Evolutionary conservation across 2,329 filamentous ascomycete genomes (phyloP), one percentile per base, ranked within the genome.

Genomic region (Lojkania enalia): DNA sequence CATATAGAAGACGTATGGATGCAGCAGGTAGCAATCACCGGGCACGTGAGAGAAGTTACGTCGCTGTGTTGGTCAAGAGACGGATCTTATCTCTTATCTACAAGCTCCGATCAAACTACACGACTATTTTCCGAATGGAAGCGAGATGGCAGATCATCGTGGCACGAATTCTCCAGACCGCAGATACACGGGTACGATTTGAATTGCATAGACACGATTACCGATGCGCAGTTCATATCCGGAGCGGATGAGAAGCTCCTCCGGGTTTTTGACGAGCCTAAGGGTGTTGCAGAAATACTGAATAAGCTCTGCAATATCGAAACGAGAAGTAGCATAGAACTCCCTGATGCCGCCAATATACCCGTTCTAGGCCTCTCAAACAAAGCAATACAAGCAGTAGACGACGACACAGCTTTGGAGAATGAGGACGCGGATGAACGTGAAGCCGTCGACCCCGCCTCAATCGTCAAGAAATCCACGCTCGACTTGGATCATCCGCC

Each of bases 181-280:
- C 94, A 99, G 67, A 99, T 99, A 54, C 94, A 99, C 67, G 94
- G 94, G 27, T 99, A 99, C 68, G 92, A 99, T 67, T 79, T 99
- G 42, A 99, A 97, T 74, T 97, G 94, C 68, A 85, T 97, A 52
- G 87, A 90, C 61, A 81, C 84, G 0, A 76, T 96, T 4, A 84
- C 83, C 5, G 71, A 80, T 5, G 79, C 82, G 5, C 86, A 86
- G 56, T 99, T 99, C 64, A 86, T 97, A 16, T 95, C 91, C 2
- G 94, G 94, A 5, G 94, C 94, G 2, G 94, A 99, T 55, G 94
- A 99, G 75, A 99, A 99, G 72, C 82, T 99, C n/a, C 82, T 99
- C 67, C 86, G 94, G 18, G 92, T 99, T 2, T 99, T 99, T 70
- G 85, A 87, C 61, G 85, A 96, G 71, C 94, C 94, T 4, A 87